These are phyloP conservation scores for Raffaelea arxii DNA, from an alignment of 2,329 filamentous ascomycete genomes.

Conservation along the genomic window DNA sequence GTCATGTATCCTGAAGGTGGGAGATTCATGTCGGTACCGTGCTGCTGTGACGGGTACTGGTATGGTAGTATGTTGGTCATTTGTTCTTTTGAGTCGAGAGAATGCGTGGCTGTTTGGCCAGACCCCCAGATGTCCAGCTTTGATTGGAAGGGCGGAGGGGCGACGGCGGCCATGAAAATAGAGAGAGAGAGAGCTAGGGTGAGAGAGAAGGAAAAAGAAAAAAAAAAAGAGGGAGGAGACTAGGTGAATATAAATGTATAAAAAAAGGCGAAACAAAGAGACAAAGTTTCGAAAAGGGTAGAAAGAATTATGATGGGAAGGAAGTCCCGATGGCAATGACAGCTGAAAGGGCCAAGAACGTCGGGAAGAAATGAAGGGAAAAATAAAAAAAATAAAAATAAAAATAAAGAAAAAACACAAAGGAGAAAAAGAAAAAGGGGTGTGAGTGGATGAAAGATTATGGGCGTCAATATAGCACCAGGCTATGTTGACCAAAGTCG, in stretches of 20 bases:
- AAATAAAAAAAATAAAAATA: no score
- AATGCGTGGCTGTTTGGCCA: slow-evolving; percentile 19
- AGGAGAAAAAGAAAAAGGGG: no score
- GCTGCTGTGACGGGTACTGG: slow-evolving; percentile 34
- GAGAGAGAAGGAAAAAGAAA: background rate
- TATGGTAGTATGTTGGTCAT: slow-evolving; percentile 39
- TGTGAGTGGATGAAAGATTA: no score
- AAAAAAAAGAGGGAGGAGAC: no score
- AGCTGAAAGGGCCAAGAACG: no score
- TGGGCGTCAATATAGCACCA: no score
- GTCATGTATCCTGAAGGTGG: slow-evolving; percentile 27
- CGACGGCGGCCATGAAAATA: slow-evolving; percentile 25
- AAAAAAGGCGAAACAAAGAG: no score
- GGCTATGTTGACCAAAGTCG: no score
- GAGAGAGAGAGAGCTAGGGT: background rate
- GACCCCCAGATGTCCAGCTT: slow-evolving; percentile 22
- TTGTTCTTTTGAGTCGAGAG: slow-evolving; percentile 17
- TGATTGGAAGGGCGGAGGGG: slow-evolving; percentile 20
- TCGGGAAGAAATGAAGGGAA: no score
- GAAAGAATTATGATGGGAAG: background rate
- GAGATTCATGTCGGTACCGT: slow-evolving; percentile 32
- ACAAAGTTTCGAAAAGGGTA: background rate
- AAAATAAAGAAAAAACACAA: no score
- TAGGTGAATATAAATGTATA: no score
- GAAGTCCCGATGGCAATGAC: no score